A percentile compares a stretch with the other conserved stretches of the same genome.
Evolutionary conservation across 148 eudicot species (phyloP).

Genomic region (Nepenthes gracilis): DNA sequence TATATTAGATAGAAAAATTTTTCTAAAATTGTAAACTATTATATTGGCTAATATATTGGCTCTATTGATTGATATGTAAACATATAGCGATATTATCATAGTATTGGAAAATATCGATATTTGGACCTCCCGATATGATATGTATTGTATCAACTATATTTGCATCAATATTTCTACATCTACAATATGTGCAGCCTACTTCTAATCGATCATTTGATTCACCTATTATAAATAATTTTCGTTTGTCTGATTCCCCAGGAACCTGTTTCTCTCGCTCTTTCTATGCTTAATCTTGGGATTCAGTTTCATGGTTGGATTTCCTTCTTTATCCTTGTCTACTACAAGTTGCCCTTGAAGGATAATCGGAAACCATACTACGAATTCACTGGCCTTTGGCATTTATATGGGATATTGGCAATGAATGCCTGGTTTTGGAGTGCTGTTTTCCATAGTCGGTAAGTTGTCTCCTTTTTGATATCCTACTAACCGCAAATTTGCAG

Average conservation of each 20-base stretch:
- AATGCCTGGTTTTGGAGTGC: conserved; percentile 50
- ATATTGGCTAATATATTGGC: too few species aligned
- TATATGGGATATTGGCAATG: conserved; percentile 45
- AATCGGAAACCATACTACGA: conserved; percentile 32
- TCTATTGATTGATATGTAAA: too few species aligned
- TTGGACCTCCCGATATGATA: too few species aligned
- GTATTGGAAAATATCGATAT: too few species aligned
- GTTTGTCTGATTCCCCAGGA: conserved; percentile 24
- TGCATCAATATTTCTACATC: background rate
- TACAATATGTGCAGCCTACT: background rate
- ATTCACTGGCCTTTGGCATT: conserved; percentile 44
- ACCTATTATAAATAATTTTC: background rate
- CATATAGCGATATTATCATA: too few species aligned
- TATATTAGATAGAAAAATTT: too few species aligned
- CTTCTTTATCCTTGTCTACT: conserved; percentile 43
- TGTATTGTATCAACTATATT: too few species aligned
- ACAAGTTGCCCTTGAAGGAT: conserved; percentile 36
- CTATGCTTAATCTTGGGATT: conserved; percentile 49
- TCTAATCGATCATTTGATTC: background rate
- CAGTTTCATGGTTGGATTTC: conserved; percentile 63
- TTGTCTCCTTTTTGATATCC: too few species aligned
- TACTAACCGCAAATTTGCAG: too few species aligned
- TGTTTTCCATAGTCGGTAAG: conserved; percentile 49
- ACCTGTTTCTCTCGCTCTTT: conserved; percentile 51
- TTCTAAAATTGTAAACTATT: too few species aligned